These are phyloP conservation scores for Linanthus parryae DNA, from an alignment of 148 eudicot genomes.

Conservation along the genomic window DNA sequence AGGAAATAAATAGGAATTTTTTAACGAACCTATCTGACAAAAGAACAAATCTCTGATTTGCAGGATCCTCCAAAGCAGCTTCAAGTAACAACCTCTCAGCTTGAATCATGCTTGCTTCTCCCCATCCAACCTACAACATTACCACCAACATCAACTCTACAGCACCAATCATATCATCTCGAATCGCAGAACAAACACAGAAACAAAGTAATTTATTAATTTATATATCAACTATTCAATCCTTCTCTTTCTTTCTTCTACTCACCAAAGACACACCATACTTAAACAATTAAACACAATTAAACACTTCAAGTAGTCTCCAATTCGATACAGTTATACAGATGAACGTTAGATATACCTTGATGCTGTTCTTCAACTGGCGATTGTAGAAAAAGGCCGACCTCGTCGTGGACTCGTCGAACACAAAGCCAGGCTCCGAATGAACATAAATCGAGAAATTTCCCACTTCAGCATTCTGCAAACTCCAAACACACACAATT, in stretches of 20 bases:
- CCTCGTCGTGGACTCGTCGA: conserved; percentile 73
- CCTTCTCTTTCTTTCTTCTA: not conserved
- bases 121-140: conserved; percentile 82
- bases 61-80: conserved; percentile 82
- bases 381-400: conserved; percentile 64
- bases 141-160: conserved; percentile 6
- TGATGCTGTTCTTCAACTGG: conserved; percentile 69
- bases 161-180: conserved; percentile 1
- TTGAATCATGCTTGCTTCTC: conserved; percentile 86
- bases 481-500: conserved; percentile 11
- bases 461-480: conserved; percentile 61
- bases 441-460: conserved; percentile 73
- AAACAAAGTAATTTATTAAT: conserved; percentile 8
- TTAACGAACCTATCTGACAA: conserved; percentile 93
- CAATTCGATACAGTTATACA: no score
- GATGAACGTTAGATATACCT: conserved; percentile 65
- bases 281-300: conserved; percentile 1
- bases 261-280: conserved; percentile 6
- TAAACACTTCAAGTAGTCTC: not conserved
- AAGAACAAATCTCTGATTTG: conserved; percentile 92
- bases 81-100: conserved; percentile 85
- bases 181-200: not conserved
- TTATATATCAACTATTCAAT: not conserved
- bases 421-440: conserved; percentile 84
- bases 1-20: no score